Evolutionary conservation across 495 filamentous ascomycete genomes (phyloP).

Genomic region (Cercophora newfieldiana): DNA sequence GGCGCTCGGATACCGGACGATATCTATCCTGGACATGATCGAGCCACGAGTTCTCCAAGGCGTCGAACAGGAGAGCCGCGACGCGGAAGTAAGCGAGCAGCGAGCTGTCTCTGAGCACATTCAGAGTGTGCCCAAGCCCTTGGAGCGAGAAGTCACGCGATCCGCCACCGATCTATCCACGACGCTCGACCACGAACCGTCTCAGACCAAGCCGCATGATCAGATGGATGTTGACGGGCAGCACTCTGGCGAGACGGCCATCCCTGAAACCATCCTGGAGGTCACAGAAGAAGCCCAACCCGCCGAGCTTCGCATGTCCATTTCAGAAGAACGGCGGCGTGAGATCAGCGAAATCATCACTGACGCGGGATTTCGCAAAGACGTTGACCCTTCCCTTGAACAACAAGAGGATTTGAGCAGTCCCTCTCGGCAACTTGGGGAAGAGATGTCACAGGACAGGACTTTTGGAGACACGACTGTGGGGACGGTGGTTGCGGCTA

Average conservation of each 20-base stretch:
- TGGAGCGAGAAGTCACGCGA: neutral
- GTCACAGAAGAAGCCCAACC: neutral
- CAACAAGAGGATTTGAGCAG: conserved; percentile 25
- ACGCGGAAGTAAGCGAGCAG: neutral
- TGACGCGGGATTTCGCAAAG: conserved; percentile 29
- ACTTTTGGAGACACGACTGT: neutral
- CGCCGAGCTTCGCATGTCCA: conserved; percentile 18
- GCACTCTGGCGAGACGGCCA: neutral
- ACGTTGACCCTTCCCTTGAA: conserved; percentile 23
- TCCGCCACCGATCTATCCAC: conserved; percentile 17
- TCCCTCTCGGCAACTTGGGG: conserved; percentile 30
- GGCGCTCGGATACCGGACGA: conserved; percentile 36
- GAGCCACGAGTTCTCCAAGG: conserved; percentile 45
- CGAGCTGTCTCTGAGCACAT: neutral
- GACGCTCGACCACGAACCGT: conserved; percentile 19
- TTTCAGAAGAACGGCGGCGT: conserved; percentile 28
- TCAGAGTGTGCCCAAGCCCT: neutral
- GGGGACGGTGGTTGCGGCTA: neutral
- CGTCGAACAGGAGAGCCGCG: conserved; percentile 1
- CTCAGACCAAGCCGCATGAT: conserved; percentile 10
- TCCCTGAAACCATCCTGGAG: conserved; percentile 21
- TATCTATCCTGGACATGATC: conserved; percentile 45
- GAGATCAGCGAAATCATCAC: conserved; percentile 29
- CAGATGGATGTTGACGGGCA: conserved; percentile 7
- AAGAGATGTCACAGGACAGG: conserved; percentile 25